Evolutionary conservation across 2,329 filamentous ascomycete genomes (phyloP).

Genomic region (Ophiostoma pallidulum): DNA sequence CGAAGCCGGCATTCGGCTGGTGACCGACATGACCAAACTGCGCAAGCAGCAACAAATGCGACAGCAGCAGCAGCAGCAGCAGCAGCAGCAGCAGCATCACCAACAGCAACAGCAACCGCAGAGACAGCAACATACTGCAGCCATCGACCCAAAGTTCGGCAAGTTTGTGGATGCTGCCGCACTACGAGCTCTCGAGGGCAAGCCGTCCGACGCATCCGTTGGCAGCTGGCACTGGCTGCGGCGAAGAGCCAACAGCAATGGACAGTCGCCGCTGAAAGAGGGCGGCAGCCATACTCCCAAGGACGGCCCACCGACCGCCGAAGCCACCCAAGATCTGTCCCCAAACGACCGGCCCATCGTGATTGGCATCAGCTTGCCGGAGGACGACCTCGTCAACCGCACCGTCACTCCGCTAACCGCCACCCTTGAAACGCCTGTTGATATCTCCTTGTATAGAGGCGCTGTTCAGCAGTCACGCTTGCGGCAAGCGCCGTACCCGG

Average conservation of each 20-base stretch:
- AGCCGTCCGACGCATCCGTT: slow-evolving; percentile 42
- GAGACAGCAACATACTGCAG: slow-evolving; percentile 23
- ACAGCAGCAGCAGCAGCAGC: slow-evolving; percentile 28
- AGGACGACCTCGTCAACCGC: slow-evolving; percentile 36
- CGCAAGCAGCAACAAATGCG: slow-evolving; percentile 33
- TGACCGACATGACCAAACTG: slow-evolving; percentile 56
- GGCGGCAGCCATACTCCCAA: not conserved
- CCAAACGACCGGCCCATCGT: slow-evolving; percentile 62
- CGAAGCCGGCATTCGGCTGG: slow-evolving; percentile 55
- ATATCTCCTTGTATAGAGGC: slow-evolving; percentile 19
- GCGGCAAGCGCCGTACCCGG: slow-evolving; percentile 18
- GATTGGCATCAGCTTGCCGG: slow-evolving; percentile 59
- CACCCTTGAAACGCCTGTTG: slow-evolving; percentile 31
- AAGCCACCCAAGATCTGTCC: slow-evolving; percentile 42
- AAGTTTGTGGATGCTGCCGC: slow-evolving; percentile 52
- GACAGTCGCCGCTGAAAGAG: slow-evolving; percentile 21
- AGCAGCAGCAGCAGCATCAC: slow-evolving; percentile 28
- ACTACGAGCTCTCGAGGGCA: slow-evolving; percentile 49
- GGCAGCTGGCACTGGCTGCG: slow-evolving; percentile 50
- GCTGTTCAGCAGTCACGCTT: not conserved
- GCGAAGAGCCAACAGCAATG: slow-evolving; percentile 27
- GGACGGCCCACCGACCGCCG: slow-evolving; percentile 17
- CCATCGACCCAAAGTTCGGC: slow-evolving; percentile 21
- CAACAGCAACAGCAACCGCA: slow-evolving; percentile 28
- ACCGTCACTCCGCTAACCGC: slow-evolving; percentile 44